Evolutionary conservation across 768 basidiomycete genomes (phyloP), one percentile per base, ranked within the genome.

Genomic region (Naganishia vaughanmartiniae): DNA sequence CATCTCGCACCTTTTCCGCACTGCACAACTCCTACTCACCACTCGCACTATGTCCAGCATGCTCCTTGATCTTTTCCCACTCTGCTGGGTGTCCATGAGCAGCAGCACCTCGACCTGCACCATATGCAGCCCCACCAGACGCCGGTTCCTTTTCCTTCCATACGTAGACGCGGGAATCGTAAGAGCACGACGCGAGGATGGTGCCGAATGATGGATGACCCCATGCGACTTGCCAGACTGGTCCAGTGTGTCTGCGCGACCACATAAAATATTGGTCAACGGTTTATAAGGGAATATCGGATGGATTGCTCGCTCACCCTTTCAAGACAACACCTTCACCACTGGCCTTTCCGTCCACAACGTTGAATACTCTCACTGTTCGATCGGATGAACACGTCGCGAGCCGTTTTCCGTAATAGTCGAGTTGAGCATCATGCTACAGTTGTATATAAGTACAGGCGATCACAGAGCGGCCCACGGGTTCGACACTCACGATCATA

Each of bases 171-270:
- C 95, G 92, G 55, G 96, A 94, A 76, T 99, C 96, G 80, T 98
- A 98, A 5, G 94, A 96, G 78, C 93, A 95, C n/a, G 92, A 94
- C 33, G 95, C 95, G 66, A 99, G 87, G 76, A 99, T 95, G 72
- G 90, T 88, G 1, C 96, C 96, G 76, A 90, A 99, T 81, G 93
- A 96, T 30, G 96, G 96, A 76, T 99, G 95, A 2, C 91, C 95
- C 96, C 96, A 99, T 28, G 93, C 87, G 63, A 99, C 89, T 76
- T 95, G 93, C 94, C 95, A 98, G 45, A 99, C 93, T 9, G 96
- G 95, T 12, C 95, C 94, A 4, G 91, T 91, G 82, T 98, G 96
- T 48, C 94, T 96, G 73, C 7, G 26, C 58, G 19, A 56, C 48
- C n/a, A n/a, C 3, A 54, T 45, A 66, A 10, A 34, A 42, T 39